Base-by-base conservation (phyloP, 306 rosid genomes). In the Casuarina equisetifolia region DNA sequence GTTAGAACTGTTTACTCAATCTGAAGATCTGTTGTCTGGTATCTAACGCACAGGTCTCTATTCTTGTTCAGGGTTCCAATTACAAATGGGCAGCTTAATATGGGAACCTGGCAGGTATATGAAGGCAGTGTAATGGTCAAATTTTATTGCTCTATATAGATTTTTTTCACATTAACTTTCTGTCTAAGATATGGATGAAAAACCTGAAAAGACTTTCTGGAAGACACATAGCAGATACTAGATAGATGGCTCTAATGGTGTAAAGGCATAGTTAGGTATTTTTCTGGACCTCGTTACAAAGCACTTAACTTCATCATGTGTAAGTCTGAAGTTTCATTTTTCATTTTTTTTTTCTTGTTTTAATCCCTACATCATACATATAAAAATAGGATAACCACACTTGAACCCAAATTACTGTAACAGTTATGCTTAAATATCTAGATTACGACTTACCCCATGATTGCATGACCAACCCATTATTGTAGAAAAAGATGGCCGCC, bases 61-160 rank as follows among this genome's bases (percentile, higher is more conserved):
- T 83, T 83, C 54, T 78, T 78, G 61, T 81, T 74, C 76, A 95
- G 97, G 88, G 70, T 95, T 80, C 98, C 98, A 2, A 92, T 95
- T 36, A 88, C 97, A 81, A 84, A 91, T 79, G 98, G 98, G 72
- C 92, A 89, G 84, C 91, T 95, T 58, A 95, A 95, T 88, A 84
- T 92, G 97, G 98, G 98, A 71, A 92, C 97, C 39, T 95, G 97
- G 98, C 97, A 95, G 94, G 98, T 94, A 85, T 53, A 58, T 43
- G 6, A 72, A n/a, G 57, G 38, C 69, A 43, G 50, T 69, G 38
- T 38, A 70, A 61, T 45, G 72, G 74, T 73, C 36, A 72, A 72
- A 68, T 55, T 51, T 38, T 61, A 61, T 61, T 35, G 68, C 39
- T 61, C n/a, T 35, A 11, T 15, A 43, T 61, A 4, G 36, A 36